Evolutionary conservation across 2,329 filamentous ascomycete species (phyloP).

Genomic region (Fusarium guadeloupense): DNA sequence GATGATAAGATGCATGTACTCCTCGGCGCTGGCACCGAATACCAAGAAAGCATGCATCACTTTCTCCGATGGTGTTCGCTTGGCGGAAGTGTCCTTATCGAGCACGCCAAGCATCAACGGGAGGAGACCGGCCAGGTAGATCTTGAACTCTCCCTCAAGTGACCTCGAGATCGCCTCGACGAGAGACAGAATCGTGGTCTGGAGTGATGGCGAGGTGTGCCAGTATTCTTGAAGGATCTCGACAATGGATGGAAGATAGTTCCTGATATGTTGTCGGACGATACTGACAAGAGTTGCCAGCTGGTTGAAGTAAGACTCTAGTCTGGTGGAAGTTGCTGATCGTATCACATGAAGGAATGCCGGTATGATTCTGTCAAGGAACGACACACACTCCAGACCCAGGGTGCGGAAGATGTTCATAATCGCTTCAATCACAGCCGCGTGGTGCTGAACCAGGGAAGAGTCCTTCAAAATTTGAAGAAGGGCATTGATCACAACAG

Average conservation of each 20-base stretch:
- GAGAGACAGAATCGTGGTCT: constrained; percentile 89
- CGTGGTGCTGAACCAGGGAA: constrained; percentile 90
- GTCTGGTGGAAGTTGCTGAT: constrained; percentile 76
- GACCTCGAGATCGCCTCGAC: constrained; percentile 95
- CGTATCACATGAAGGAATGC: constrained; percentile 91
- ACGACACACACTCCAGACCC: constrained; percentile 94
- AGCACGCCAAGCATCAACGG: constrained; percentile 95
- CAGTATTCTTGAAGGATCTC: constrained; percentile 90
- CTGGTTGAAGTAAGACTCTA: constrained; percentile 98
- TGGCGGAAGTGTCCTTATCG: constrained; percentile 81
- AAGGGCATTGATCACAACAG: constrained; percentile 95
- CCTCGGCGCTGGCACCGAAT: constrained; percentile 93
- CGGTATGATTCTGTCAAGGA: constrained; percentile 92
- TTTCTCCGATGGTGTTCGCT: constrained; percentile 84
- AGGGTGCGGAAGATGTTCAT: constrained; percentile 99
- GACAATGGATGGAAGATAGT: constrained; percentile 87
- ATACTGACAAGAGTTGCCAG: constrained; percentile 92
- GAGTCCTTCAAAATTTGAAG: constrained; percentile 91
- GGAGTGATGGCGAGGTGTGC: constrained; percentile 80
- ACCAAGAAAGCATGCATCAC: constrained; percentile 95
- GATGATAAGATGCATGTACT: constrained; percentile 99
- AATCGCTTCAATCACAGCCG: constrained; percentile 93
- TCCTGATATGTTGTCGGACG: constrained; percentile 94
- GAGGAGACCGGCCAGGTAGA: constrained; percentile 87
- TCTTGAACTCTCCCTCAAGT: constrained; percentile 96